phyloP scores from a whole-genome alignment of 352 stramenopile genomes.

The Pythium aphanidermatum region DNA sequence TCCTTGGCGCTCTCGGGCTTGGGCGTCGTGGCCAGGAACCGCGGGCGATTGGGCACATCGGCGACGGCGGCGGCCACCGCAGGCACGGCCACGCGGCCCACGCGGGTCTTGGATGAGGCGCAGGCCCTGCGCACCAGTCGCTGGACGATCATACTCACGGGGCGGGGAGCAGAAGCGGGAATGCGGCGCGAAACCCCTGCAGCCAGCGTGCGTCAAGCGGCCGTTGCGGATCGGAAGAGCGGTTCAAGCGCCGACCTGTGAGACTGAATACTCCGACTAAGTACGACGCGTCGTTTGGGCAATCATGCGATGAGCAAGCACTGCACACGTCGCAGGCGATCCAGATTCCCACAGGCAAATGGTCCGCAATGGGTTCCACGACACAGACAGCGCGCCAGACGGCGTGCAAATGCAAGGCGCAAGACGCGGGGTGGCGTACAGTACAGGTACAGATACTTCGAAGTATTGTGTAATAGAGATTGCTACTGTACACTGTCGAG shows the following conservation, averaged over 20 bases:
- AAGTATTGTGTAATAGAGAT: no score
- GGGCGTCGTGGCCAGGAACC: slow-evolving; percentile 3
- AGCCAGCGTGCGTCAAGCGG: background rate
- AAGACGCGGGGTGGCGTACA: no score
- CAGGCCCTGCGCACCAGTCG: slow-evolving; percentile 11
- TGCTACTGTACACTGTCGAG: no score
- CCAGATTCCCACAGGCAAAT: no score
- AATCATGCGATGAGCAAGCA: slow-evolving; percentile 13
- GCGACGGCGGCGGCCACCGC: slow-evolving; percentile 2
- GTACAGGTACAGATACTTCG: no score
- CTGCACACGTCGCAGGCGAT: no score
- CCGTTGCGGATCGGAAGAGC: no score
- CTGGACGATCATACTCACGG: slow-evolving; percentile 16
- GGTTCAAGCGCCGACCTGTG: no score
- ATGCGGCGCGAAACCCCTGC: background rate
- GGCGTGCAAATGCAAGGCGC: no score
- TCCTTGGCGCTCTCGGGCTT: slow-evolving; percentile 39
- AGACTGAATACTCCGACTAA: slow-evolving; percentile 15
- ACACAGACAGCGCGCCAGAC: no score
- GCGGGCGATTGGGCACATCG: background rate
- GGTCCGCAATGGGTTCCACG: no score
- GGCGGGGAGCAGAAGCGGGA: slow-evolving; percentile 14
- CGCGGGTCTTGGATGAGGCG: no score
- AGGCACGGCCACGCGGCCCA: background rate
- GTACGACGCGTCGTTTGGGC: slow-evolving; percentile 20